These are phyloP conservation scores for Choanephora cucurbitarum DNA, from an alignment of 371 early-diverging fungal species.

Conservation along the genomic window DNA sequence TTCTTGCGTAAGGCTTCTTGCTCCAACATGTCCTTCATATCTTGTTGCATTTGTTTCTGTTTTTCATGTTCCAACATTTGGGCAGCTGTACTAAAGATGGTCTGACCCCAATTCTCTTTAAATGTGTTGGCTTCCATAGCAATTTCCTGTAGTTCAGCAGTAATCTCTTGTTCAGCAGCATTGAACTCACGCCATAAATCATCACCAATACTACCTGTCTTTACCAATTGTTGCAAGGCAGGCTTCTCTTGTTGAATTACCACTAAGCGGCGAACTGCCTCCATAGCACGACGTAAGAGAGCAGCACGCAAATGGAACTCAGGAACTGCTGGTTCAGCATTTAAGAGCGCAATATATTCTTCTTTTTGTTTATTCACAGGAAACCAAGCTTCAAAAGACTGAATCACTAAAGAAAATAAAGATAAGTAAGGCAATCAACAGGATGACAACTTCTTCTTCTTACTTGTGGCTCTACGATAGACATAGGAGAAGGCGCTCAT, in stretches of 20 bases:
- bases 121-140: constrained; percentile 80
- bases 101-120: constrained; percentile 84
- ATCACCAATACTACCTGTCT: constrained; percentile 86
- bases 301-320: constrained; percentile 73
- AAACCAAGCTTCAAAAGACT: constrained; percentile 71
- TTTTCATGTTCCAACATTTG: constrained; percentile 73
- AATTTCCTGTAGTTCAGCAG: constrained; percentile 81
- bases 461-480: constrained; percentile 51
- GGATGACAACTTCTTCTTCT: background rate
- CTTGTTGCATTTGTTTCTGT: constrained; percentile 49
- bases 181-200: constrained; percentile 83
- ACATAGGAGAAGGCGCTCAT: constrained; percentile 65
- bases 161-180: constrained; percentile 82
- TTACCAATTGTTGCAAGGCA: constrained; percentile 76
- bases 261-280: constrained; percentile 75
- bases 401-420: constrained; percentile 24
- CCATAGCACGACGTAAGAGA: constrained; percentile 84
- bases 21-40: constrained; percentile 48
- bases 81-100: constrained; percentile 82
- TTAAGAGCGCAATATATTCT: constrained; percentile 71
- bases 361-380: constrained; percentile 66
- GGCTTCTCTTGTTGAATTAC: constrained; percentile 85
- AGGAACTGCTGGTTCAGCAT: constrained; percentile 60
- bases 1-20: constrained; percentile 41
- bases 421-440: background rate